These are phyloP conservation scores for Cryphonectria carpinicola DNA, from an alignment of 2,329 filamentous ascomycete species.

Conservation along the genomic window DNA sequence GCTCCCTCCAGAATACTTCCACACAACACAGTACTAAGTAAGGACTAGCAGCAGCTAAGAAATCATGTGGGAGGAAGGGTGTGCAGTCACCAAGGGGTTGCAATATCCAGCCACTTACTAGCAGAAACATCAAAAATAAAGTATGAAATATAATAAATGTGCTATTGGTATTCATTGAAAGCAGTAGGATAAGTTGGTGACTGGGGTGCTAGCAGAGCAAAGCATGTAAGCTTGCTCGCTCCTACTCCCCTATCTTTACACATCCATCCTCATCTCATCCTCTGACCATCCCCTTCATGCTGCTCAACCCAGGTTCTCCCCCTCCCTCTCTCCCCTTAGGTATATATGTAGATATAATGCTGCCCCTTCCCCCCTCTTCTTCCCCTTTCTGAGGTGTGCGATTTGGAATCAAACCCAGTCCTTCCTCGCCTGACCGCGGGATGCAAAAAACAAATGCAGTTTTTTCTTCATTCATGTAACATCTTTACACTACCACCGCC, in stretches of 20 bases:
- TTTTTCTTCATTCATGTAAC: slow-evolving; percentile 5
- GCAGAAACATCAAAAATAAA: neutral
- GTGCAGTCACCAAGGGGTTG: neutral
- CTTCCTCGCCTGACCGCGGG: neutral
- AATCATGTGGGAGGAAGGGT: neutral
- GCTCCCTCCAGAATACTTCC: neutral
- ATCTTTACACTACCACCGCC: neutral
- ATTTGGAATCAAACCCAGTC: neutral
- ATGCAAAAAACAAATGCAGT: neutral
- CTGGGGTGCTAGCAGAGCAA: neutral
- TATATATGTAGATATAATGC: slow-evolving; percentile 8
- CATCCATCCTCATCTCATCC: neutral
- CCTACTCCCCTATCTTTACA: neutral
- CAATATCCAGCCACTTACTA: neutral
- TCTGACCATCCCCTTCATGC: neutral
- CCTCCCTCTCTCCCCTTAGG: neutral
- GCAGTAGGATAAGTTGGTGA: neutral
- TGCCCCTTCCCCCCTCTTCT: neutral
- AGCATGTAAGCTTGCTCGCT: neutral
- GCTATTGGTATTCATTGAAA: slow-evolving; percentile 10
- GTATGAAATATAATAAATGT: neutral
- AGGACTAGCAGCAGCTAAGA: neutral
- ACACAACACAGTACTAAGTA: neutral
- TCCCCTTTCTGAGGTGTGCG: neutral
- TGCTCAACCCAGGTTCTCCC: neutral